These are phyloP conservation scores for Eucalyptus cloeziana DNA, from an alignment of 345 rosid species.

Conservation along the genomic window DNA sequence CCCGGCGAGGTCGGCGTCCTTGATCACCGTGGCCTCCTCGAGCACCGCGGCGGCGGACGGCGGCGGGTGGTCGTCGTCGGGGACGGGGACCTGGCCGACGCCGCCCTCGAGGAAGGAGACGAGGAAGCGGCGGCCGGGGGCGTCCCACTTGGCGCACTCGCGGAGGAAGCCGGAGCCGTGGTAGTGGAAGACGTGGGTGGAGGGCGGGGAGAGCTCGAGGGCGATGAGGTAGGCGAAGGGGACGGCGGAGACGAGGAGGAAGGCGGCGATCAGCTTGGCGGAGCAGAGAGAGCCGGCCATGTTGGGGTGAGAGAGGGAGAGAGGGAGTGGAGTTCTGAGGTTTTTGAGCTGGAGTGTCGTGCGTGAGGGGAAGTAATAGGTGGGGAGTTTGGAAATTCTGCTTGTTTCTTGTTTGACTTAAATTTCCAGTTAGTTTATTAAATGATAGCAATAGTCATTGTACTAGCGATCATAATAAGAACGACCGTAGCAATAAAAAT, in stretches of 20 bases:
- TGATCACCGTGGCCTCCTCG: conserved; percentile 44
- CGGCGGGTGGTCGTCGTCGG: conserved; percentile 10
- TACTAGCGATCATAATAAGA: neutral
- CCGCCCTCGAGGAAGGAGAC: conserved; percentile 78
- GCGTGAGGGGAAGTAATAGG: neutral
- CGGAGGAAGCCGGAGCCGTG: conserved; percentile 63
- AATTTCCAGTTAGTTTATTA: neutral
- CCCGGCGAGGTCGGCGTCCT: conserved; percentile 55
- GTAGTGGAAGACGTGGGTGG: conserved; percentile 64
- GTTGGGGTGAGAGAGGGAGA: neutral
- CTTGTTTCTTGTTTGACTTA: neutral
- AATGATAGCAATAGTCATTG: neutral
- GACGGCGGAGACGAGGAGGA: conserved; percentile 53
- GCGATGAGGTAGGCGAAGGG: conserved; percentile 59
- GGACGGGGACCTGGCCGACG: conserved; percentile 51
- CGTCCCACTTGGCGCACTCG: conserved; percentile 95
- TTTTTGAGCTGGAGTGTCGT: neutral
- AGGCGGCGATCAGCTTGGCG: conserved; percentile 9
- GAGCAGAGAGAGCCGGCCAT: conserved; percentile 29
- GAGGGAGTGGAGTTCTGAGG: neutral
- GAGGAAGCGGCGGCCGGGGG: conserved; percentile 48
- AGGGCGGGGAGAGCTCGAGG: conserved; percentile 34
- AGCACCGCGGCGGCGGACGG: conserved; percentile 6
- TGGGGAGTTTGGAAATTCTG: neutral
- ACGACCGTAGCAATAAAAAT: neutral